Base-by-base conservation (phyloP, 2,329 filamentous ascomycete species). In the Aspergillus caelatus region DNA sequence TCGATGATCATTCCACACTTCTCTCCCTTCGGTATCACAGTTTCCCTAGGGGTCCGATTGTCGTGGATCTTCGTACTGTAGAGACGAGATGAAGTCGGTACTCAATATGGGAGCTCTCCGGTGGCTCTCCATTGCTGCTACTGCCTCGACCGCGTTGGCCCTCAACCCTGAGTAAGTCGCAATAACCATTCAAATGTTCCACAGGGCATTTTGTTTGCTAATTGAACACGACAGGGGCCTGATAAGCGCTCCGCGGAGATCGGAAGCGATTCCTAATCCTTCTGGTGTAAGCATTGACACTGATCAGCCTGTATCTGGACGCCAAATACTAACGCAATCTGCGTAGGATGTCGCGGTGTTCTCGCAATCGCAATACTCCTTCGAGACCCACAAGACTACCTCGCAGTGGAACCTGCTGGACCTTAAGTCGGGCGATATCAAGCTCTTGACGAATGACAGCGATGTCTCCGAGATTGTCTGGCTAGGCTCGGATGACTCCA, bases 311-410 rank as follows among this genome's bases (percentile, higher is more conserved):
- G 10, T 14, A 16, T 32, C 12, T 48, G 19, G 48, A 7, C 4
- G 48, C 12, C 48, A 6, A 54, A 9, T 12, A 45, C 52, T 65
- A 41, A 67, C 36, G 48, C 12, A 10, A n/a, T 39, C 30, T 34
- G 58, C n/a, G 16, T 63, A 79, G 76, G 73, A 76, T 66, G 71
- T 81, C 36, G 83, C 82, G 1, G 65, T 85, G 48, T 85, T 83
- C 59, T 75, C 89, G 76, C 82, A 88, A 19, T 91, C 90, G 0
- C 88, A 89, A 1, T 97, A 96, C 77, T 94, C 88, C 6, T 97
- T 97, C 77, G 83, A 90, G 45, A 84, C 86, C 0, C 92, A 96
- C 74, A 83, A 84, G 54, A 90, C 89, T 74, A 63, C 84, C 6
- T 76, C 74, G 9, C 74, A 84, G 82, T 64, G 89, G 93, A 79